Evolutionary conservation across 352 stramenopile genomes (phyloP), one percentile per base, ranked within the genome.

Genomic region (Pythium sukuiense): DNA sequence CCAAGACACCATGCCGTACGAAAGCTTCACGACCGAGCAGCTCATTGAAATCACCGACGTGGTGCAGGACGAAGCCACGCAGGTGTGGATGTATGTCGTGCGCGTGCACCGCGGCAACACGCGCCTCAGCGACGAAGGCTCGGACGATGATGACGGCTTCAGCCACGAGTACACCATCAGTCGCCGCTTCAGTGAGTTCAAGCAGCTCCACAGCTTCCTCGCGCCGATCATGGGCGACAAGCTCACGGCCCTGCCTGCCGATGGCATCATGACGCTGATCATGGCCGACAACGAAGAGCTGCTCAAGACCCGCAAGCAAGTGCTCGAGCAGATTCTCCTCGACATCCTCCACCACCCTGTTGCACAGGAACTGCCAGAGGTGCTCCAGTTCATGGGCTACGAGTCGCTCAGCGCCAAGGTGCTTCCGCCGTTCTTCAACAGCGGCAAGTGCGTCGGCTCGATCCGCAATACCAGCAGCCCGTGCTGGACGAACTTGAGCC

Each of bases 161-260:
- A 68, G 73, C 57, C 76, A 89, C 79, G 74, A 86, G 62, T 89
- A 91, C 72, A 62, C 80, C 12, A 83, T 91, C 58, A 81, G 72
- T 53, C 80, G 83, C 30, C 83, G 83, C 61, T 91, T 91, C 69
- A 83, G 77, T 54, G 83, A 91, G 60, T 91, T 91, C 64, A 91
- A 91, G 74, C 76, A 82, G 57, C 80, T 91, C 32, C 80, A 91
- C 71, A 66, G 72, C n/a, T 69, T 69, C 12, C 62, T 91, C 26
- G 60, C 72, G 50, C 76, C 79, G 8, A 64, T 89, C 58, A 88
- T 91, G 83, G 76, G 76, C 18, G 73, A 83, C 63, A 66, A 72
- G 55, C 77, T 86, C 67, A 84, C 79, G 54, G 54, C 83, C 11
- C 65, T 91, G 52, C 83, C 83, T 3, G 80, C 83, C n/a, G 83